A percentile compares a stretch with the other conserved stretches of the same genome.
phyloP scores from a whole-genome alignment of 805 yeast genomes.

The Wickerhamiella dianesei region DNA sequence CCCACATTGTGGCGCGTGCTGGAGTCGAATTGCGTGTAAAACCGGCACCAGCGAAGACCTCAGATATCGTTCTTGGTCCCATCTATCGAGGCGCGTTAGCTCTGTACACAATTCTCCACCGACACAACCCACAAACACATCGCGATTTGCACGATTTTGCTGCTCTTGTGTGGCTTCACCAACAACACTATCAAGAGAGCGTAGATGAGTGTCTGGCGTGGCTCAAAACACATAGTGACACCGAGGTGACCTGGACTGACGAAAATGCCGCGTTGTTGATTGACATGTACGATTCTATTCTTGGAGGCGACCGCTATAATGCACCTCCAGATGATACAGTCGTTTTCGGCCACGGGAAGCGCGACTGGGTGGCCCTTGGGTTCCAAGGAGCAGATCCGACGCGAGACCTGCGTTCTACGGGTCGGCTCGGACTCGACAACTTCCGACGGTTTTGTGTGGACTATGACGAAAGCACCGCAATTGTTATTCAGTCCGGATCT shows the following conservation, averaged over 20 bases:
- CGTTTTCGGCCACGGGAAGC: not conserved
- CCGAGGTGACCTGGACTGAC: constrained; percentile 3
- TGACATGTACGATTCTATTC: not conserved
- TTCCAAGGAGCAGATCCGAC: constrained; percentile 29
- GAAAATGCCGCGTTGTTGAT: not conserved
- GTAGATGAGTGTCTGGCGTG: constrained; percentile 3
- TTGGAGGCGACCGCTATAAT: not conserved
- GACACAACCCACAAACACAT: not conserved
- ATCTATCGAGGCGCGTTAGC: constrained; percentile 2
- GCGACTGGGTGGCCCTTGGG: constrained; percentile 27
- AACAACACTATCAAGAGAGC: not conserved
- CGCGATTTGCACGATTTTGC: not conserved
- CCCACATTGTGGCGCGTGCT: constrained; percentile 4
- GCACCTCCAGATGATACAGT: not conserved
- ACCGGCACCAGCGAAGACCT: not conserved
- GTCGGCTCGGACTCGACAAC: constrained; percentile 20
- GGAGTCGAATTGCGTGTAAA: constrained; percentile 4
- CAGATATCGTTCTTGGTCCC: not conserved
- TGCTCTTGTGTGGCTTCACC: not conserved
- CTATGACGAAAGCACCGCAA: constrained; percentile 7
- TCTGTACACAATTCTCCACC: constrained; percentile 3
- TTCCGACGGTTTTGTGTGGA: constrained; percentile 17
- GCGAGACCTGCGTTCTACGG: constrained; percentile 28
- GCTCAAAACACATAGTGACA: constrained; percentile 4
- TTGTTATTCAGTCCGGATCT: constrained; percentile 21